A percentile compares a stretch with the other conserved stretches of the same genome.
These are phyloP conservation scores for Theobroma cacao DNA, from an alignment of 345 rosid species.

Conservation along the genomic window DNA sequence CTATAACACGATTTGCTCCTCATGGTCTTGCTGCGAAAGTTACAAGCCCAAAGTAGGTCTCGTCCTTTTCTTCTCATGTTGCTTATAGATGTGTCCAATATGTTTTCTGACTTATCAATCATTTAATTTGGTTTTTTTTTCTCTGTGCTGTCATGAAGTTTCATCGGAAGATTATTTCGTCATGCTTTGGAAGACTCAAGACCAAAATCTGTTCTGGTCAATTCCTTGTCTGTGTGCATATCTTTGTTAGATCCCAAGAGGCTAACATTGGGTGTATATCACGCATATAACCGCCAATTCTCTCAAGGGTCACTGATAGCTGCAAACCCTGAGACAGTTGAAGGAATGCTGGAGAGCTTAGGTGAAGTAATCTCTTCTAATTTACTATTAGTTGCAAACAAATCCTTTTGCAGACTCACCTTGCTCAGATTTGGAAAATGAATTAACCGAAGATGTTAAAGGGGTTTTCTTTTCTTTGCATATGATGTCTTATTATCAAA, in stretches of 20 bases:
- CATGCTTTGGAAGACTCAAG: conserved; percentile 84
- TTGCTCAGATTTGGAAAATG: neutral
- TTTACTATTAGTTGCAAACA: neutral
- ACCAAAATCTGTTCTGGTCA: conserved; percentile 87
- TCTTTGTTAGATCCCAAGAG: conserved; percentile 88
- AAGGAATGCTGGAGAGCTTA: conserved; percentile 85
- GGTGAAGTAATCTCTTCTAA: conserved; percentile 39
- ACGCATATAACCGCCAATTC: conserved; percentile 58
- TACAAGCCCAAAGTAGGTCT: conserved; percentile 64
- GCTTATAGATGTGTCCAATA: neutral
- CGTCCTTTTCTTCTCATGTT: conserved; percentile 19
- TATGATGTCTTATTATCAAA: neutral
- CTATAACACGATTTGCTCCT: conserved; percentile 79
- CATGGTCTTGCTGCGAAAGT: conserved; percentile 80
- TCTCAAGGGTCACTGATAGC: conserved; percentile 51
- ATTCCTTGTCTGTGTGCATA: conserved; percentile 84
- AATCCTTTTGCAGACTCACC: neutral
- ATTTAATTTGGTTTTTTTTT: conserved; percentile 6
- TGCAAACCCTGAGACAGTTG: conserved; percentile 71
- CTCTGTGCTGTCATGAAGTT: conserved; percentile 42
- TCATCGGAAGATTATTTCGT: conserved; percentile 72
- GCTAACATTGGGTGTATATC: conserved; percentile 61
- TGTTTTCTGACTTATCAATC: neutral
- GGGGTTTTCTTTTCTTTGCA: neutral
- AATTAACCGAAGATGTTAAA: neutral